Percentiles rank a stretch among this genome's conserved stretches.
phyloP scores from a whole-genome alignment of 2,329 filamentous ascomycete genomes.

The Aureobasidium mangrovei region DNA sequence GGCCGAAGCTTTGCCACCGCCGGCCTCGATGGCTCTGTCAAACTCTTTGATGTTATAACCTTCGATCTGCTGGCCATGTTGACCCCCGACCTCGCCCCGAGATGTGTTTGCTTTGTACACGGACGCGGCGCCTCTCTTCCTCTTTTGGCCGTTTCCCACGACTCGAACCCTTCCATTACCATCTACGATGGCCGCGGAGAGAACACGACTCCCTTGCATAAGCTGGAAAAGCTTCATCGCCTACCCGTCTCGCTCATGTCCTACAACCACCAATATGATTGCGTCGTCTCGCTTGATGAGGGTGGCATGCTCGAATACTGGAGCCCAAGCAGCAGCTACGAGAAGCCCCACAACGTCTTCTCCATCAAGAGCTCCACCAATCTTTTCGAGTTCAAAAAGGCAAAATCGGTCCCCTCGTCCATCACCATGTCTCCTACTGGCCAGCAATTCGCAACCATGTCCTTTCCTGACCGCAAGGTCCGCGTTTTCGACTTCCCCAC shows the following conservation, averaged over 20 bases:
- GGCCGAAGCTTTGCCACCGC: slow-evolving; percentile 89
- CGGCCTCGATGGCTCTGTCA: slow-evolving; percentile 67
- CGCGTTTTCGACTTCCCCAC: slow-evolving; percentile 87
- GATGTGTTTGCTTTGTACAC: slow-evolving; percentile 87
- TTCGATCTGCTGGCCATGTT: slow-evolving; percentile 73
- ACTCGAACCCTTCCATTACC: slow-evolving; percentile 60
- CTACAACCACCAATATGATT: slow-evolving; percentile 83
- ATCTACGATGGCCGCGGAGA: slow-evolving; percentile 89
- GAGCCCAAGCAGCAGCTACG: slow-evolving; percentile 69
- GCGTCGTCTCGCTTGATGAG: slow-evolving; percentile 81
- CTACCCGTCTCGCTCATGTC: slow-evolving; percentile 74
- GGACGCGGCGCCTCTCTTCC: slow-evolving; percentile 79
- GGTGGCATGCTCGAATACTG: slow-evolving; percentile 96
- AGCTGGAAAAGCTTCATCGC: slow-evolving; percentile 69
- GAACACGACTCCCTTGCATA: slow-evolving; percentile 65
- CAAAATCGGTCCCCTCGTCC: slow-evolving; percentile 74
- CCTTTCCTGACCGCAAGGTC: slow-evolving; percentile 87
- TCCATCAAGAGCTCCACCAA: slow-evolving; percentile 89
- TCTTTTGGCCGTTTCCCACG: slow-evolving; percentile 73
- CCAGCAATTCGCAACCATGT: slow-evolving; percentile 77
- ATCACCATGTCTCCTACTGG: slow-evolving; percentile 81
- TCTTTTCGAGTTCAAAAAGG: slow-evolving; percentile 93
- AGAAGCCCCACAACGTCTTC: slow-evolving; percentile 88
- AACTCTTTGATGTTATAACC: slow-evolving; percentile 63
- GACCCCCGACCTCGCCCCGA: slow-evolving; percentile 64